Evolutionary conservation across 2,329 filamentous ascomycete genomes (phyloP), one percentile per base, ranked within the genome.

Genomic region (Penicillium corylophilum): DNA sequence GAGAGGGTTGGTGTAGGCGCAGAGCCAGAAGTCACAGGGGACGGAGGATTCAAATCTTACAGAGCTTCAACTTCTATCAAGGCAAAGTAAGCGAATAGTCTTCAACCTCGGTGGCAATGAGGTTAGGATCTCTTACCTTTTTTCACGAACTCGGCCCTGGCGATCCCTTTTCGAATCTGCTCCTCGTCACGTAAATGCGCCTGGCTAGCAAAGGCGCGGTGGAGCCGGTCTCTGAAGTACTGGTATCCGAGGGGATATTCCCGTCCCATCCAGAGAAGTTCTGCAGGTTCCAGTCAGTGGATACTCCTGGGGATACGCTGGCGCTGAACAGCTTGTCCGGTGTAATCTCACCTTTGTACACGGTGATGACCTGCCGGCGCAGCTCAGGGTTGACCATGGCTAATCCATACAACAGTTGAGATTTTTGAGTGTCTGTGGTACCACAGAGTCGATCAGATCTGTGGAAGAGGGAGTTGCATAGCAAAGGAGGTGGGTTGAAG

Each of bases 201-300:
- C 62, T 95, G 90, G 42, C 84, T 83, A 60, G 86, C 83, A 74
- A 97, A 99, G 1, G 93, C 93, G 54, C 85, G 84, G 74, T 96
- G 91, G 9, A 96, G 77, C 2, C 91, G 84, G 7, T 84, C 82
- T 10, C 88, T 84, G 69, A 95, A 96, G 74, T 92, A 96, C 26
- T 79, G 74, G 74, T 84, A 95, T 42, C 94, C 94, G 15, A 88
- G 79, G 1, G 94, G 93, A 65, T 97, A 97, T 52, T 93, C 88
- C 50, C 86, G 84, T 29, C 93, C 91, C 13, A 97, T 79, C 64
- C 87, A 85, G 39, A 99, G 81, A 10, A 96, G 83, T 65, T 96
- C 91, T 95, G 53, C 20, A 42, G 12, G 22, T n/a, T 5, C 15
- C 38, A 20, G 24, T 15, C 16, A 13, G 28, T 29, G n/a, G 3